Conservation (phyloP, 1,284 basidiomycete genomes). For the Cutaneotrichosporon arboriforme region DNA sequence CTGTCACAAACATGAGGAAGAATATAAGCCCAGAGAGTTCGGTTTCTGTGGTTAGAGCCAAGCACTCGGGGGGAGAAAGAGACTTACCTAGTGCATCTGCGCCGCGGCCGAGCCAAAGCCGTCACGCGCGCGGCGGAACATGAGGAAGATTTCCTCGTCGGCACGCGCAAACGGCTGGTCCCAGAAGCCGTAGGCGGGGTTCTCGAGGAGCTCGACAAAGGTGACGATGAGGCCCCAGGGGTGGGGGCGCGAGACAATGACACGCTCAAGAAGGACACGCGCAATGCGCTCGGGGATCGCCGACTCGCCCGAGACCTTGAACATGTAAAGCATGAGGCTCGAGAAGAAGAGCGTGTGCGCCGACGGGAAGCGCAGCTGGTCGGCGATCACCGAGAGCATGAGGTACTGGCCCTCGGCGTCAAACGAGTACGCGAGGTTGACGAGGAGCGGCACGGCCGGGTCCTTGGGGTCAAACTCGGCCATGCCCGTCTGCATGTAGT, state of each 20-base stretch:
- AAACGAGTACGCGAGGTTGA: slow-evolving; percentile 72
- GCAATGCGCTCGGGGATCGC: slow-evolving; percentile 81
- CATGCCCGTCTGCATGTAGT: slow-evolving; percentile 69
- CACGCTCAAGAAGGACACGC: slow-evolving; percentile 84
- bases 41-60: neutral
- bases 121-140: slow-evolving; percentile 34
- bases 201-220: slow-evolving; percentile 67
- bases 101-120: slow-evolving; percentile 16
- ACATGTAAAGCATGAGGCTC: slow-evolving; percentile 78
- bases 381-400: slow-evolving; percentile 78
- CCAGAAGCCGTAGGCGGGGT: slow-evolving; percentile 47
- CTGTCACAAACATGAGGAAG: slow-evolving; percentile 22
- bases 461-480: slow-evolving; percentile 73
- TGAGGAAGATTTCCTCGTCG: slow-evolving; percentile 42
- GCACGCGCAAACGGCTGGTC: slow-evolving; percentile 45
- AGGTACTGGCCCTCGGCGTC: slow-evolving; percentile 95
- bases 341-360: slow-evolving; percentile 98
- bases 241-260: slow-evolving; percentile 89
- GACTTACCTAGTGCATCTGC: slow-evolving; percentile 12
- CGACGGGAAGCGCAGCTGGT: slow-evolving; percentile 92
- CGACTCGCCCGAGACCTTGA: slow-evolving; percentile 46
- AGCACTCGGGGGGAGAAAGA: slow-evolving; percentile 5
- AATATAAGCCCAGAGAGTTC: neutral
- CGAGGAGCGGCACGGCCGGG: slow-evolving; percentile 73
- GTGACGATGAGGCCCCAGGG: slow-evolving; percentile 95